Percentiles rank a stretch among this genome's conserved stretches.
Conservation (phyloP, 768 basidiomycete species). For the Leccinum truebloodii region DNA sequence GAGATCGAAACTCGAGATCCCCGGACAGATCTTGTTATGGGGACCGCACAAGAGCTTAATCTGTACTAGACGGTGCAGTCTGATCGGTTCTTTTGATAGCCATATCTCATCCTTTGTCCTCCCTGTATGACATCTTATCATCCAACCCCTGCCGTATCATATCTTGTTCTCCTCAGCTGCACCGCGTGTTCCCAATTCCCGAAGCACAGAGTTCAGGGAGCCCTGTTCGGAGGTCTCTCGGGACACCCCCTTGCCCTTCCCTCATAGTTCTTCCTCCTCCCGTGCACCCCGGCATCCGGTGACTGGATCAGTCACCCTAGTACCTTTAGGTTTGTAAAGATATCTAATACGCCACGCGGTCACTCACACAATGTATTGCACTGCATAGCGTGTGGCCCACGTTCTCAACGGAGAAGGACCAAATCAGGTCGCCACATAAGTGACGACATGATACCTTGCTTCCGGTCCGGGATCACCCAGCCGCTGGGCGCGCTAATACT, state of each 20-base stretch:
- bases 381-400: slow-evolving; percentile 6
- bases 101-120: slow-evolving; percentile 4
- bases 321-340: neutral
- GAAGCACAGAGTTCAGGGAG: neutral
- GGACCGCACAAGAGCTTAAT: neutral
- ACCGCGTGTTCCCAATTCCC: neutral
- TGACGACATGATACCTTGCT: neutral
- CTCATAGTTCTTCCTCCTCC: neutral
- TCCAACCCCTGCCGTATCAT: neutral
- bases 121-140: neutral
- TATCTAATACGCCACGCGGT: neutral
- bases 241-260: neutral
- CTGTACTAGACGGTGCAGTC: neutral
- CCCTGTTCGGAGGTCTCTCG: neutral
- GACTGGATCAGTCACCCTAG: neutral
- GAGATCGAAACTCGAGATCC: neutral
- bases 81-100: neutral
- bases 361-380: neutral
- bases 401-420: slow-evolving; percentile 9
- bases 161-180: neutral
- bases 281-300: neutral
- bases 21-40: neutral
- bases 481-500: neutral
- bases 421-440: neutral
- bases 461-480: slow-evolving; percentile 5